Percentiles rank a stretch among this genome's conserved stretches.
Evolutionary conservation across 1,284 basidiomycete species (phyloP).

Genomic region (Takashimella koratensis): DNA sequence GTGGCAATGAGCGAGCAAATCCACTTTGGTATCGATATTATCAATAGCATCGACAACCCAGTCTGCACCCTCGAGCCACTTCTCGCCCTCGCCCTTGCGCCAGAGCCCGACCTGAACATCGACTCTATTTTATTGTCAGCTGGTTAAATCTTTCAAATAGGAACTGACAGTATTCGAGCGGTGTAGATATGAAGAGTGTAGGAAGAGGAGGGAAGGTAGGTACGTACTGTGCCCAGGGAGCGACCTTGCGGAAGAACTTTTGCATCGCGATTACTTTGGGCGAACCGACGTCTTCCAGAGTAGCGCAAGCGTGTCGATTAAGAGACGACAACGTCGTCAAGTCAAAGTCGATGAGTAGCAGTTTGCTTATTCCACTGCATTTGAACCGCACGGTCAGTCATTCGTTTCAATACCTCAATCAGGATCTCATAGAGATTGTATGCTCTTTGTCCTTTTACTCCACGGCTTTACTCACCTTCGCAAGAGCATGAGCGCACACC

Average conservation of each 20-base stretch:
- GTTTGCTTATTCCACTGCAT: conserved; percentile 48
- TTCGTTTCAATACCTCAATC: too few relatives aligned
- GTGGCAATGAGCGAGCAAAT: conserved; percentile 78
- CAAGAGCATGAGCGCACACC: conserved; percentile 90
- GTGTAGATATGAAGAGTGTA: too few relatives aligned
- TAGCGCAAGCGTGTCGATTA: conserved; percentile 92
- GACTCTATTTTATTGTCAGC: too few relatives aligned
- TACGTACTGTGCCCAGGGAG: conserved; percentile 54
- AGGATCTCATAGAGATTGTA: neutral
- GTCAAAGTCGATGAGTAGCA: conserved; percentile 65
- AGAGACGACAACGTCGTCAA: conserved; percentile 87
- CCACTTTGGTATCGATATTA: conserved; percentile 92
- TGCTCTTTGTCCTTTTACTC: neutral
- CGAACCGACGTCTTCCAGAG: conserved; percentile 83
- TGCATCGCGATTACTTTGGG: conserved; percentile 85
- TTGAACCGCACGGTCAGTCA: neutral
- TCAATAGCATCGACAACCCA: conserved; percentile 97
- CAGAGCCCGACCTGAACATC: conserved; percentile 80
- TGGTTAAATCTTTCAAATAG: too few relatives aligned
- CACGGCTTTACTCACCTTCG: conserved; percentile 54
- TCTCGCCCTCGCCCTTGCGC: conserved; percentile 65
- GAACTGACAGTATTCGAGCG: too few relatives aligned
- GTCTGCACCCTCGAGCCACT: conserved; percentile 71
- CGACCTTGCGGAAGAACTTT: conserved; percentile 66
- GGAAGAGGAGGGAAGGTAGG: neutral